Conservation (phyloP, 345 rosid genomes). For the Laguncularia racemosa region DNA sequence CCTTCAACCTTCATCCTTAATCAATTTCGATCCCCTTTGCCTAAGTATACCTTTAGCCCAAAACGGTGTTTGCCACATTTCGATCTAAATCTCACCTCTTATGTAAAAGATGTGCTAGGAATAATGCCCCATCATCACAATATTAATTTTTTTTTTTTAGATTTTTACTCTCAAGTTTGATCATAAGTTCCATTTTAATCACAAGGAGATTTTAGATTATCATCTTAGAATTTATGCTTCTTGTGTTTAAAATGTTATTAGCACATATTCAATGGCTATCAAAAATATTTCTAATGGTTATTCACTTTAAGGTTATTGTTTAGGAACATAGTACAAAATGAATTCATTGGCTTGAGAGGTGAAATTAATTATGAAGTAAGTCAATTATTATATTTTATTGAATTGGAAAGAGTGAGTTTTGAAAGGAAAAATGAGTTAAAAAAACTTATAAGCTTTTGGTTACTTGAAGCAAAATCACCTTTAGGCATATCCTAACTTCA, state of each 20-base stretch:
- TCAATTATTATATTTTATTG: slow-evolving; percentile 1
- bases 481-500: slow-evolving; percentile 12
- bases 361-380: slow-evolving; percentile 21
- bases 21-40: too few relatives aligned
- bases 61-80: too few relatives aligned
- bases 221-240: slow-evolving; percentile 29
- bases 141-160: slow-evolving; percentile 4
- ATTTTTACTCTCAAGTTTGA: slow-evolving; percentile 19
- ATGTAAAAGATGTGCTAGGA: slow-evolving; percentile 43
- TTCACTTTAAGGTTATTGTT: slow-evolving; percentile 6
- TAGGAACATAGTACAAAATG: slow-evolving; percentile 10
- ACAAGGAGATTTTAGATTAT: slow-evolving; percentile 19
- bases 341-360: slow-evolving; percentile 41
- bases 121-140: slow-evolving; percentile 23
- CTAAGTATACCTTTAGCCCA: too few relatives aligned
- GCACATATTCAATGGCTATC: slow-evolving; percentile 9
- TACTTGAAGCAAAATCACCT: too few relatives aligned
- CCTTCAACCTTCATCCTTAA: too few relatives aligned
- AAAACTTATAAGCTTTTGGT: slow-evolving; percentile 35
- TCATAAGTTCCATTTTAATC: slow-evolving; percentile 6
- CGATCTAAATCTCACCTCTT: slow-evolving; percentile 17
- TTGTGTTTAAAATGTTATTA: slow-evolving; percentile 34
- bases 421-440: slow-evolving; percentile 28
- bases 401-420: slow-evolving; percentile 22
- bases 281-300: slow-evolving; percentile 1